These are phyloP conservation scores for Cyberlindnera euphorbiiphila DNA, from an alignment of 805 yeast genomes.

Conservation along the genomic window DNA sequence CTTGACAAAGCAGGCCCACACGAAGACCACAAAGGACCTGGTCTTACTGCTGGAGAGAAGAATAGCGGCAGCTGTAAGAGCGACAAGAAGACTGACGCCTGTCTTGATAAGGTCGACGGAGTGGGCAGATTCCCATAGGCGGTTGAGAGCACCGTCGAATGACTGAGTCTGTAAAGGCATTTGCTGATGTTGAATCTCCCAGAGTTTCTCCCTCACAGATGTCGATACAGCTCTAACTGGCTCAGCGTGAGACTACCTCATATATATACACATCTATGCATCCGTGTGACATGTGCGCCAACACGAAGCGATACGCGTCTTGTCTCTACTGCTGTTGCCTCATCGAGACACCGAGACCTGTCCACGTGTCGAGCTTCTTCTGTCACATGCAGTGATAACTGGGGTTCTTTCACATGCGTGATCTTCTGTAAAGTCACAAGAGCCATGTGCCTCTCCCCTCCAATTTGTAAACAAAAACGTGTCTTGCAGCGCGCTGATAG, in stretches of 20 bases:
- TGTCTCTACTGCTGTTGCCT: no score
- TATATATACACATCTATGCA: background rate
- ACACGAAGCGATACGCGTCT: no score
- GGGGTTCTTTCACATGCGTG: background rate
- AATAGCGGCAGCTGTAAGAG: slow-evolving; percentile 9
- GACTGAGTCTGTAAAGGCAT: slow-evolving; percentile 1
- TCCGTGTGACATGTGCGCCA: background rate
- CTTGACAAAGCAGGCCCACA: slow-evolving; percentile 34
- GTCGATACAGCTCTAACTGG: no score
- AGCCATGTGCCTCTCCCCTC: background rate
- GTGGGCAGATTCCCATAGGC: slow-evolving; percentile 6
- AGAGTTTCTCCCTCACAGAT: no score
- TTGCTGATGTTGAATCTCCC: no score
- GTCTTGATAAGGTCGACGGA: slow-evolving; percentile 5
- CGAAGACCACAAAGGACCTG: slow-evolving; percentile 26
- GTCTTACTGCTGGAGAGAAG: slow-evolving; percentile 19
- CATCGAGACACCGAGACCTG: no score
- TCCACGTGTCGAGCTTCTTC: no score
- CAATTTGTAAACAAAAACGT: no score
- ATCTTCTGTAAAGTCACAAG: background rate
- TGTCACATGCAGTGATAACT: no score
- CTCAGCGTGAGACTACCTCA: background rate
- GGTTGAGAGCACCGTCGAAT: no score
- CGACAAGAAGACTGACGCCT: slow-evolving; percentile 8
- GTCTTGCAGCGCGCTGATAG: no score